Evolutionary conservation across 202 grass and related monocot genomes (phyloP).

Genomic region (Cymbopogon flexuosus): DNA sequence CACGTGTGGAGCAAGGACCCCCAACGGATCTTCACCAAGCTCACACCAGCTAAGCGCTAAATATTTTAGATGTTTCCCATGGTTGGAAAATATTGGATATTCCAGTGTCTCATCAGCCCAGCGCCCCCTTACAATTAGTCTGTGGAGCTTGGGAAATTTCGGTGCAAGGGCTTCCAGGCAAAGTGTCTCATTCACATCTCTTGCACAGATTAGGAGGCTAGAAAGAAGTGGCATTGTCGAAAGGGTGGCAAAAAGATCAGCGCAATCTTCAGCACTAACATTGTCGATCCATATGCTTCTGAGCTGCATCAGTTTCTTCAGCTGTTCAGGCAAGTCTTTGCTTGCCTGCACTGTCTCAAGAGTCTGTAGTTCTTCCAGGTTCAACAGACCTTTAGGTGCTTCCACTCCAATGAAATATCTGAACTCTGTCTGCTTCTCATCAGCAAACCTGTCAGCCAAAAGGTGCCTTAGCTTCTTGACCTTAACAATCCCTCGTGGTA

Average conservation of each 20-base stretch:
- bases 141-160: not conserved
- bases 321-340: conserved; percentile 14
- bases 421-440: conserved; percentile 20
- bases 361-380: conserved; percentile 46
- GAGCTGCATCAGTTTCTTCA: conserved; percentile 29
- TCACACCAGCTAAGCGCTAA: conserved; percentile 30
- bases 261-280: conserved; percentile 15
- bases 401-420: not conserved
- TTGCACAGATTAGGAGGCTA: conserved; percentile 26
- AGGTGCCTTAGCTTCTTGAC: conserved; percentile 42
- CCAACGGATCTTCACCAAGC: conserved; percentile 30
- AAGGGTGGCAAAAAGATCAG: conserved; percentile 20
- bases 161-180: conserved; percentile 8
- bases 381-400: conserved; percentile 28
- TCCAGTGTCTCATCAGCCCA: not conserved
- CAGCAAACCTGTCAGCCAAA: conserved; percentile 17
- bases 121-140: conserved; percentile 12
- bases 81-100: conserved; percentile 26
- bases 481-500: conserved; percentile 30
- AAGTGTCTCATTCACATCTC: conserved; percentile 29
- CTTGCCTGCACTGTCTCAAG: conserved; percentile 32
- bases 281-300: conserved; percentile 36
- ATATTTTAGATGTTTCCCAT: conserved; percentile 4
- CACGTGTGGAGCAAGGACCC: conserved; percentile 1
- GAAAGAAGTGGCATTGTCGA: conserved; percentile 33